Evolutionary conservation across 2,329 filamentous ascomycete genomes (phyloP).

Genomic region (Diplodia scrobiculata): DNA sequence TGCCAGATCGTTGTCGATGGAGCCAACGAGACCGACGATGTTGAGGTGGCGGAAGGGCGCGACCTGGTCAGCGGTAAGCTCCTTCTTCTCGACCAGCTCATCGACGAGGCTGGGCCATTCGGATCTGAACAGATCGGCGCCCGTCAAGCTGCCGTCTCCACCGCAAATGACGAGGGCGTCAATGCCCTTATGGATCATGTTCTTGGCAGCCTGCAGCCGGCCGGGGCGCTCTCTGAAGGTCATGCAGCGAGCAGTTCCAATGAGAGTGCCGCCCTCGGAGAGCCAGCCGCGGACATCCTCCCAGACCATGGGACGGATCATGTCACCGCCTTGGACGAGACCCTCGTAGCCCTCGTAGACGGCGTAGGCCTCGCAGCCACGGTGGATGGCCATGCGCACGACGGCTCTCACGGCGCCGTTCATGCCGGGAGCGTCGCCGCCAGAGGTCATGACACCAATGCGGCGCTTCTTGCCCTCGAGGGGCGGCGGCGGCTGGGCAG

Average conservation of each 20-base stretch:
- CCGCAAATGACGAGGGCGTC: constrained; percentile 96
- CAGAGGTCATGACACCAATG: constrained; percentile 91
- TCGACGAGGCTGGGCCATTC: constrained; percentile 89
- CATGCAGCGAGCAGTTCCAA: constrained; percentile 92
- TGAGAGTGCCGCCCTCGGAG: constrained; percentile 90
- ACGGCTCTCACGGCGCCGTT: constrained; percentile 87
- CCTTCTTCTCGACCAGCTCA: constrained; percentile 75
- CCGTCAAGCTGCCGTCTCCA: constrained; percentile 93
- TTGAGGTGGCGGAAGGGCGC: constrained; percentile 83
- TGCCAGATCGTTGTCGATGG: constrained; percentile 97
- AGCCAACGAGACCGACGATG: constrained; percentile 93
- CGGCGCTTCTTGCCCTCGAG: constrained; percentile 58
- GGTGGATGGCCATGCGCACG: constrained; percentile 85
- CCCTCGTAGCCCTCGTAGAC: constrained; percentile 94
- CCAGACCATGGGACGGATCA: constrained; percentile 88
- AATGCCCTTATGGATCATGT: constrained; percentile 89
- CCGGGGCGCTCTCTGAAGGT: constrained; percentile 87
- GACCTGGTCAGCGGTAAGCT: constrained; percentile 71
- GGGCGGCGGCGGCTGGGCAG: constrained; percentile 40
- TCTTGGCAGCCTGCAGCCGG: constrained; percentile 83
- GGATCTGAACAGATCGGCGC: constrained; percentile 86
- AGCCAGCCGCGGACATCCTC: constrained; percentile 92
- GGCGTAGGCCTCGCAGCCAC: constrained; percentile 56
- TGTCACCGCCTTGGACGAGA: constrained; percentile 81
- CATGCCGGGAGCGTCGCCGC: constrained; percentile 94